phyloP scores from a whole-genome alignment of 2,329 filamentous ascomycete species.

The Hypoxylon sp. region DNA sequence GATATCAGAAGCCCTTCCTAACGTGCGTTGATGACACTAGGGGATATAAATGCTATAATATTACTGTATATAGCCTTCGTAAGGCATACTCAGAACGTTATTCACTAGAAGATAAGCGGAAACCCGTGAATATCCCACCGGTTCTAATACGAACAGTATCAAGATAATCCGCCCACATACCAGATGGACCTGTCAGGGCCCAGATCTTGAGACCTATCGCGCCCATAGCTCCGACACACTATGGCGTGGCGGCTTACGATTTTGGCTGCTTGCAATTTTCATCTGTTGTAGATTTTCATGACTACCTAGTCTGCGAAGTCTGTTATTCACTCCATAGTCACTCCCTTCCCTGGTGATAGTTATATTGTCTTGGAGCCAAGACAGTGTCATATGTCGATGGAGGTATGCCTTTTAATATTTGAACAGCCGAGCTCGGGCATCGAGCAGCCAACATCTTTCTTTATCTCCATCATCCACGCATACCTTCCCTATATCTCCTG shows the following conservation, averaged over 20 bases:
- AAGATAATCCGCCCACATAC: no score
- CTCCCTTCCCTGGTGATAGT: background rate
- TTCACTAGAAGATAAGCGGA: no score
- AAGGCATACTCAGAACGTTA: no score
- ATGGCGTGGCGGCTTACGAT: slow-evolving; percentile 4
- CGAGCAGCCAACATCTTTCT: background rate
- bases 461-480: background rate
- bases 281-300: background rate
- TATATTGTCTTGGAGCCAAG: background rate
- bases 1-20: no score
- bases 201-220: no score
- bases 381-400: background rate
- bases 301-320: background rate
- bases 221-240: background rate
- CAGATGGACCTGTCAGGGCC: no score
- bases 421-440: background rate
- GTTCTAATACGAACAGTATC: no score
- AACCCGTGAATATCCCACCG: no score
- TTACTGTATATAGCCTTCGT: no score
- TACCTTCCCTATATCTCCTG: background rate
- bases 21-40: no score
- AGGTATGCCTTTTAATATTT: background rate
- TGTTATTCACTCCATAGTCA: background rate
- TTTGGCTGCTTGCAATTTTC: no score
- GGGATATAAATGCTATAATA: no score